Conservation (phyloP, 495 filamentous ascomycete genomes). For the Penicillium herquei region DNA sequence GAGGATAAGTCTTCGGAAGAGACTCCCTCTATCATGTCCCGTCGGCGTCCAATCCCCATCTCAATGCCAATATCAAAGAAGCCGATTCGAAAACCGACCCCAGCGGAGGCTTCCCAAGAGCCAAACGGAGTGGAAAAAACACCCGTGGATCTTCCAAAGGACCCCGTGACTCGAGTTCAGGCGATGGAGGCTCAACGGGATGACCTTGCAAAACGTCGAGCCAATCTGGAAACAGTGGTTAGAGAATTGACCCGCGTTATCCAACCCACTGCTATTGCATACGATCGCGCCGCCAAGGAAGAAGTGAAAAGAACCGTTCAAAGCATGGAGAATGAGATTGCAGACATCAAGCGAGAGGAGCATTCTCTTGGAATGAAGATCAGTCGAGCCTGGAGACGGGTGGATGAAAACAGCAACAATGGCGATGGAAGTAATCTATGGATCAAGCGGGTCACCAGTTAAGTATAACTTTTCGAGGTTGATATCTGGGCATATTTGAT, state of each 20-base stretch:
- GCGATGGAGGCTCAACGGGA: constrained; percentile 65
- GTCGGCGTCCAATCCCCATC: constrained; percentile 47
- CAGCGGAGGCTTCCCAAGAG: constrained; percentile 45
- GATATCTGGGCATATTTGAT: neutral
- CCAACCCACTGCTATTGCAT: constrained; percentile 55
- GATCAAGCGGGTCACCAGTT: constrained; percentile 69
- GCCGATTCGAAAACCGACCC: constrained; percentile 50
- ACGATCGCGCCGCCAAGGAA: constrained; percentile 57
- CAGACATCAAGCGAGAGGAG: constrained; percentile 75
- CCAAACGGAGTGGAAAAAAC: constrained; percentile 53
- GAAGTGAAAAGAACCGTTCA: constrained; percentile 72
- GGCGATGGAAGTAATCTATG: constrained; percentile 74
- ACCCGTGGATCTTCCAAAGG: constrained; percentile 57
- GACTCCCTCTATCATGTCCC: constrained; percentile 40
- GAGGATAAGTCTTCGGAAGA: constrained; percentile 36
- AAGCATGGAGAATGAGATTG: constrained; percentile 67
- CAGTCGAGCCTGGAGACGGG: constrained; percentile 74
- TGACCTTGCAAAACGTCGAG: constrained; percentile 61
- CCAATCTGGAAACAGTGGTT: constrained; percentile 70
- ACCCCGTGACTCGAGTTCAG: constrained; percentile 55
- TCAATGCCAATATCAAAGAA: constrained; percentile 43
- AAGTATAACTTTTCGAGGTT: constrained; percentile 9
- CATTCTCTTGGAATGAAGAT: constrained; percentile 85
- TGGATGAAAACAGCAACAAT: constrained; percentile 70
- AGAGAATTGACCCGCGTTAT: constrained; percentile 65